These are phyloP conservation scores for Comarum palustre DNA, from an alignment of 306 rosid species.

Conservation along the genomic window DNA sequence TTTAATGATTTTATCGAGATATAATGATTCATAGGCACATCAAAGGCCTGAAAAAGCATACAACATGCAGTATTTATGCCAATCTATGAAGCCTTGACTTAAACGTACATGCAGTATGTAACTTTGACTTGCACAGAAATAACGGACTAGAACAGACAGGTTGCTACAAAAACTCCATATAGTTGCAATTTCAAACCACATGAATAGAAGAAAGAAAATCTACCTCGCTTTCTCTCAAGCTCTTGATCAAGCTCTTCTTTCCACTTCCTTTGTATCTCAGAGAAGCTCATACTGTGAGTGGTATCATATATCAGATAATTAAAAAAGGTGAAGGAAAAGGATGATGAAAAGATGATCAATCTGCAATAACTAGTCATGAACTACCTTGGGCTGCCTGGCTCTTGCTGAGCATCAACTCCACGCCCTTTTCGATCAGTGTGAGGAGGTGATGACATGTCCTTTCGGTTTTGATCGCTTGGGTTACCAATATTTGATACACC, in stretches of 20 bases:
- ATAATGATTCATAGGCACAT: neutral
- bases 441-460: conserved; percentile 62
- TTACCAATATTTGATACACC: conserved; percentile 45
- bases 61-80: neutral
- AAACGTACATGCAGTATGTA: neutral
- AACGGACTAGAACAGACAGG: neutral
- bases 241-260: conserved; percentile 98
- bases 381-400: conserved; percentile 83
- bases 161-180: neutral
- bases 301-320: conserved; percentile 24
- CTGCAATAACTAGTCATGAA: conserved; percentile 13
- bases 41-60: neutral
- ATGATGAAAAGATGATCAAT: conserved; percentile 2
- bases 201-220: conserved; percentile 1
- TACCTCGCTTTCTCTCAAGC: conserved; percentile 96
- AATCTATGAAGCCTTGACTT: neutral
- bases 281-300: conserved; percentile 57
- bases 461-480: conserved; percentile 47
- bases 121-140: neutral
- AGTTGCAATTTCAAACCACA: conserved; percentile 9
- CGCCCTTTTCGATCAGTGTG: conserved; percentile 51
- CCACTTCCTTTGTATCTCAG: conserved; percentile 95
- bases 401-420: conserved; percentile 62
- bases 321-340: neutral
- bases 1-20: neutral